Evolutionary conservation across 345 rosid species (phyloP).

Genomic region (Arabis alpina): DNA sequence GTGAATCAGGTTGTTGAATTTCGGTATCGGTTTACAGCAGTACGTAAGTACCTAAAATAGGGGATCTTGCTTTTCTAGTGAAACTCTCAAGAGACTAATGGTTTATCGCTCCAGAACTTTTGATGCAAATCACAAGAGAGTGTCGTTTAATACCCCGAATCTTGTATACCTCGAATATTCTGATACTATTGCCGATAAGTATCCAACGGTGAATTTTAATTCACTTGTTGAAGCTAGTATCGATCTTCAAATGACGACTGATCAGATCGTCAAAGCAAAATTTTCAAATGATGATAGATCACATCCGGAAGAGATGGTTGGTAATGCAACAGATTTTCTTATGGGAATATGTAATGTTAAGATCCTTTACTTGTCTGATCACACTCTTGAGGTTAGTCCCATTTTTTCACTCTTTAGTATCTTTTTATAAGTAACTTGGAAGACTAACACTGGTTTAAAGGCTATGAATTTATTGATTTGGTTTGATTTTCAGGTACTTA

Average conservation of each 20-base stretch:
- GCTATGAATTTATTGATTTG: not conserved
- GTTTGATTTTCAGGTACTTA: not conserved
- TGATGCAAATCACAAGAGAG: not conserved
- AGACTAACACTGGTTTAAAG: not conserved
- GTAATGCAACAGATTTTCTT: not conserved
- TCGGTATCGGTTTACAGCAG: no score
- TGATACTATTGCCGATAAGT: not conserved
- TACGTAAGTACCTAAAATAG: no score
- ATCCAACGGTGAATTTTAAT: not conserved
- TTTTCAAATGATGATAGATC: no score
- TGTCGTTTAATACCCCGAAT: not conserved
- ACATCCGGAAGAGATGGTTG: not conserved
- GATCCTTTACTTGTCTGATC: not conserved
- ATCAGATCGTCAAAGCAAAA: not conserved
- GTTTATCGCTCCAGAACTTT: not conserved
- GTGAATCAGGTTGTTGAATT: no score
- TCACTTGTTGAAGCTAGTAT: not conserved
- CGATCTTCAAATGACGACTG: not conserved
- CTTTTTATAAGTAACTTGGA: not conserved
- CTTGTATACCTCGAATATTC: not conserved
- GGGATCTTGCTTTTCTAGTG: no score
- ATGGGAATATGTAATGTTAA: not conserved
- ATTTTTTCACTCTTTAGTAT: no score
- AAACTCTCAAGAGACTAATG: constrained; percentile 3
- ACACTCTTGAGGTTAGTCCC: not conserved